Evolutionary conservation across 1,139 yeast genomes (phyloP).

Genomic region (Diutina ranongensis): DNA sequence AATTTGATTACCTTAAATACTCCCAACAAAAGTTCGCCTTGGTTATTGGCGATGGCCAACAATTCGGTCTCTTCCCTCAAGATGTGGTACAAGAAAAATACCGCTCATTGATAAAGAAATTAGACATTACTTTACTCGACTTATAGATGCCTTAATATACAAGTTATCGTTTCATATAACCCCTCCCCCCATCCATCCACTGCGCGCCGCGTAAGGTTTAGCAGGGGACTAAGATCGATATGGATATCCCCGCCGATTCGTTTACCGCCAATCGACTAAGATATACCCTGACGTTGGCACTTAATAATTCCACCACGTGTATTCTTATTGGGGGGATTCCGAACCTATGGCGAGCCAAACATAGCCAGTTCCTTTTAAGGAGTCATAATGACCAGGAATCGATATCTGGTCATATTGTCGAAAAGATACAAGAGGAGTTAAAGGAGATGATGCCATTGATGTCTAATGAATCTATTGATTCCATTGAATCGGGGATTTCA

Average conservation of each 20-base stretch:
- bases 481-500: too few relatives aligned
- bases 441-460: background rate
- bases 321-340: constrained; percentile 60
- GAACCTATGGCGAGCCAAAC: constrained; percentile 33
- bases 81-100: constrained; percentile 19
- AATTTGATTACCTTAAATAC: constrained; percentile 70
- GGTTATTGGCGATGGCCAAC: constrained; percentile 64
- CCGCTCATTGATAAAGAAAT: constrained; percentile 22
- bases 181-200: constrained; percentile 36
- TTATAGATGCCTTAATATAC: constrained; percentile 11
- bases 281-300: constrained; percentile 37
- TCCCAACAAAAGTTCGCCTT: constrained; percentile 64
- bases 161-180: background rate
- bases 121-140: constrained; percentile 27
- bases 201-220: constrained; percentile 48
- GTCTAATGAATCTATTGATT: too few relatives aligned
- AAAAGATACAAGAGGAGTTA: background rate
- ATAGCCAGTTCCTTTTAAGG: too few relatives aligned
- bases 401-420: background rate
- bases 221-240: too few relatives aligned
- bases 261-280: constrained; percentile 56
- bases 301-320: constrained; percentile 39
- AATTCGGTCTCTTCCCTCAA: constrained; percentile 41
- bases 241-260: constrained; percentile 18
- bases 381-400: background rate